Base-by-base conservation (phyloP, 2,329 filamentous ascomycete species). In the Trichoderma sp. region DNA sequence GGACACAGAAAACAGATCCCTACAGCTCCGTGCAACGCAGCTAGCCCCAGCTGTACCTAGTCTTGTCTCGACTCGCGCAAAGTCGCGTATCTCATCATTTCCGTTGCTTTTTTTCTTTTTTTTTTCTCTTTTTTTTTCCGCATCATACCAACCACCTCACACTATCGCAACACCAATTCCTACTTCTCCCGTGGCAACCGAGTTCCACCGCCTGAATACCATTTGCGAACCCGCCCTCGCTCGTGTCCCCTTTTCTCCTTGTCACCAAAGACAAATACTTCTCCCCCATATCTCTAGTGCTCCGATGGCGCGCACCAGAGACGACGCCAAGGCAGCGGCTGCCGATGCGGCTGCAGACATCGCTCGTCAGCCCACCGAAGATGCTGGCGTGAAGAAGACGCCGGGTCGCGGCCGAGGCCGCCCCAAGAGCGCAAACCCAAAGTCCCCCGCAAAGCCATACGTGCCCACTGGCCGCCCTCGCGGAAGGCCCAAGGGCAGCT, bases 401-500 rank as follows among this genome's bases (percentile, higher is more conserved):
- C 81, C 84, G 4, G 86, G 86, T 63, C 83, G 85, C 3, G 84
- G 85, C 21, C 85, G 85, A 24, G 87, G 86, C 64, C 85, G 86
- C 56, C 86, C 86, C 41, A 84, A 82, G 71, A 84, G 84, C 62
- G 81, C 80, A 6, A 82, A 79, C 21, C 78, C 79, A 35, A 81
- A 80, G 21, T 66, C 81, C 71, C 83, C 85, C 45, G 81, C 79
- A 56, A 80, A 80, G 27, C 67, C 81, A 68, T 84, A 85, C 45
- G 82, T 80, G 3, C 83, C 86, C 29, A 84, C 83, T 1, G 87
- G 87, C 38, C 84, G 85, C n/a, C 86, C 86, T 56, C 86, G 87
- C n/a, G 87, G 87, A 33, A 85, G 87, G 11, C 87, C 87, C 53
- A 84, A 84, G 75, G 87, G 87, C 78, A 83, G 81, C 76, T 82